Conservation (phyloP, 352 stramenopile genomes). For the Phytopythium helicoides region DNA sequence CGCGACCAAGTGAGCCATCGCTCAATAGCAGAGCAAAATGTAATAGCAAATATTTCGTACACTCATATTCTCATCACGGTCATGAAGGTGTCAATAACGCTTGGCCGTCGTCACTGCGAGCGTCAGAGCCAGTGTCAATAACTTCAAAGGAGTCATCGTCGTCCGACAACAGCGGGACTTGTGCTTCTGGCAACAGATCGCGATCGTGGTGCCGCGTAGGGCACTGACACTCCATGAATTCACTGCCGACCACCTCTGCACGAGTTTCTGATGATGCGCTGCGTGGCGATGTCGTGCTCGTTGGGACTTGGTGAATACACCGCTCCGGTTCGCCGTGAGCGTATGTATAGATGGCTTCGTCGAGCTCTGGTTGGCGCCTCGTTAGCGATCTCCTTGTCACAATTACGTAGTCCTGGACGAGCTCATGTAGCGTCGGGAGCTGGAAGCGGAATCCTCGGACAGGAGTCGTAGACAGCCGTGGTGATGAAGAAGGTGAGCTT, state of each 20-base stretch:
- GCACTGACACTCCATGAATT: constrained; percentile 9
- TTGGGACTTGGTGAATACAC: constrained; percentile 2
- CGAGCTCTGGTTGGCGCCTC: not conserved
- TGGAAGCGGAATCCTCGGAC: constrained; percentile 8
- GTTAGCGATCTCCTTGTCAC: constrained; percentile 6
- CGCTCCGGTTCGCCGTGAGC: constrained; percentile 2
- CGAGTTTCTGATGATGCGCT: not conserved
- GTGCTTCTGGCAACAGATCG: not conserved
- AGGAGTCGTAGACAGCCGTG: not conserved
- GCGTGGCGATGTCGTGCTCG: not conserved
- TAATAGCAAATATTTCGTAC: constrained; percentile 1
- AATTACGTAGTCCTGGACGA: constrained; percentile 9
- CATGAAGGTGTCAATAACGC: constrained; percentile 1
- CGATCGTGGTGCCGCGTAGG: not conserved
- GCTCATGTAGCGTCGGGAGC: constrained; percentile 4
- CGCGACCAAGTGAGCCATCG: constrained; percentile 14
- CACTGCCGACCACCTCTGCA: constrained; percentile 1
- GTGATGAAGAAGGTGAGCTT: not conserved
- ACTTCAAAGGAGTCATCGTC: constrained; percentile 6
- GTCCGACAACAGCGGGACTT: constrained; percentile 5
- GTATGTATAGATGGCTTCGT: constrained; percentile 5
- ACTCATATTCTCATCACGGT: not conserved
- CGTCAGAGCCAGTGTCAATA: constrained; percentile 1
- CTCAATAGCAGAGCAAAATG: not conserved
- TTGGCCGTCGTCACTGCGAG: constrained; percentile 1